A percentile compares a stretch with the other conserved stretches of the same genome.
These are phyloP conservation scores for Lasiosphaeria miniovina DNA, from an alignment of 495 filamentous ascomycete genomes.

Conservation along the genomic window DNA sequence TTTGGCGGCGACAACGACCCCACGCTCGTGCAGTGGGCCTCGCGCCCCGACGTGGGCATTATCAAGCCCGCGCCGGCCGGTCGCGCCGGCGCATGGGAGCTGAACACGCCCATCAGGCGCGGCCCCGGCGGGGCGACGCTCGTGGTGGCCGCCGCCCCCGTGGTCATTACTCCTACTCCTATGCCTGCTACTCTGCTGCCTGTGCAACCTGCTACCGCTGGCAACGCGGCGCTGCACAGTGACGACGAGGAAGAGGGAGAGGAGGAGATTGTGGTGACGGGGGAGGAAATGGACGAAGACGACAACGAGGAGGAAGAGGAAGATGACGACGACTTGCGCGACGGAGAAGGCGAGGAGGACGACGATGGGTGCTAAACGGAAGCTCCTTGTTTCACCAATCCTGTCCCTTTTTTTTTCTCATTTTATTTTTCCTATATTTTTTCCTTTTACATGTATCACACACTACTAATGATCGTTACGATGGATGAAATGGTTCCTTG, in stretches of 20 bases:
- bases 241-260: slow-evolving; percentile 2
- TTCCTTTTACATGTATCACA: neutral
- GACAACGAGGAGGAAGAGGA: slow-evolving; percentile 16
- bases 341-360: slow-evolving; percentile 3
- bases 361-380: neutral
- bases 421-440: neutral
- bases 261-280: slow-evolving; percentile 16
- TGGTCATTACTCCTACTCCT: neutral
- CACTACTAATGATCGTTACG: too few species aligned
- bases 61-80: slow-evolving; percentile 16
- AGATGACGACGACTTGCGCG: slow-evolving; percentile 7
- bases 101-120: slow-evolving; percentile 13
- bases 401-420: neutral
- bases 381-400: too few species aligned
- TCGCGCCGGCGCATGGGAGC: slow-evolving; percentile 15
- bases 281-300: slow-evolving; percentile 10
- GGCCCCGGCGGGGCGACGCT: neutral
- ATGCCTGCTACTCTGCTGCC: neutral
- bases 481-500: too few species aligned
- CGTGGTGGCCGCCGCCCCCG: neutral
- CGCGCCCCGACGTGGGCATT: slow-evolving; percentile 36
- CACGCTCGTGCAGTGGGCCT: slow-evolving; percentile 47
- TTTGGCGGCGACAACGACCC: slow-evolving; percentile 39
- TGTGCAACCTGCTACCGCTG: neutral
- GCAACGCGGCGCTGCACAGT: neutral